phyloP scores from a whole-genome alignment of 495 filamentous ascomycete species.

The Venustampulla echinocandica region DNA sequence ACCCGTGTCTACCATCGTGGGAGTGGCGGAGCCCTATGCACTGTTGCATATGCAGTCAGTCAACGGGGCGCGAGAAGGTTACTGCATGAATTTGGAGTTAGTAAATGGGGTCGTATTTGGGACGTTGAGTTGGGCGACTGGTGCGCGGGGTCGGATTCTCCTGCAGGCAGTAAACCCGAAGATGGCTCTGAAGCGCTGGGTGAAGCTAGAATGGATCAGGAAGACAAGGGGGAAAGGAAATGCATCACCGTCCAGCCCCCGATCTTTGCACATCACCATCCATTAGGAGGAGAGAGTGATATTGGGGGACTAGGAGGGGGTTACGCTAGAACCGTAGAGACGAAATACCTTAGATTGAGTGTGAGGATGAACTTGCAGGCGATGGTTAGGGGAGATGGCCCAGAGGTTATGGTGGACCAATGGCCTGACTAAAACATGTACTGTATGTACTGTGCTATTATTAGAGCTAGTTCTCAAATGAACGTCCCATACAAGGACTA shows the following conservation, averaged over 20 bases:
- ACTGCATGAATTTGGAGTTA: slow-evolving; percentile 30
- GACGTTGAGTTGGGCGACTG: slow-evolving; percentile 38
- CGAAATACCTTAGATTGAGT: slow-evolving; percentile 37
- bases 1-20: slow-evolving; percentile 36
- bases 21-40: slow-evolving; percentile 31
- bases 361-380: slow-evolving; percentile 34
- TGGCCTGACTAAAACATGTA: too few species aligned
- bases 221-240: slow-evolving; percentile 15
- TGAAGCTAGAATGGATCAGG: background rate
- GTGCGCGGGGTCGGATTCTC: slow-evolving; percentile 29
- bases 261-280: slow-evolving; percentile 38
- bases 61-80: slow-evolving; percentile 36
- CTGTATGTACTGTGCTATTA: too few species aligned
- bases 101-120: slow-evolving; percentile 31
- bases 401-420: slow-evolving; percentile 29
- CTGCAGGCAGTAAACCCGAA: background rate
- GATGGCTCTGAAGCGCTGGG: background rate
- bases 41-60: slow-evolving; percentile 39
- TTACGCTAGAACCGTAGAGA: slow-evolving; percentile 31
- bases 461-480: too few species aligned
- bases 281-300: slow-evolving; percentile 30
- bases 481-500: too few species aligned
- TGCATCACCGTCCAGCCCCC: slow-evolving; percentile 40
- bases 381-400: slow-evolving; percentile 24
- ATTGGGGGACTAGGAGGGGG: slow-evolving; percentile 38